Conservation (phyloP, 331 rosid genomes). For the Phaseolus coccineus region DNA sequence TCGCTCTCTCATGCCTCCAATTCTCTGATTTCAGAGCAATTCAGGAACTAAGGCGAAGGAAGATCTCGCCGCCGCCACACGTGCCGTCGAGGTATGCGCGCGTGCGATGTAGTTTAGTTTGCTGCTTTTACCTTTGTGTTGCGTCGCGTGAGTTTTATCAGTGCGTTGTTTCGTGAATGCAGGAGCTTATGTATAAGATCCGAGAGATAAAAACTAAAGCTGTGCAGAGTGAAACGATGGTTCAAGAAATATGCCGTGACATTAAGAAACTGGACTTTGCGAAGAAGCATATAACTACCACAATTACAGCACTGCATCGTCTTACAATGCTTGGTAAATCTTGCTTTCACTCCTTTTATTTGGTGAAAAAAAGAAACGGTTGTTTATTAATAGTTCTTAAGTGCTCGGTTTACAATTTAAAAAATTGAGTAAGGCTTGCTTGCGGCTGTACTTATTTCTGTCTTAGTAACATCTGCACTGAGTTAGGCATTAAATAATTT, state of each 20-base stretch:
- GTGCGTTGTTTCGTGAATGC: constrained; percentile 47
- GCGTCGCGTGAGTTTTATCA: constrained; percentile 21
- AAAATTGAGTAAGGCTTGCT: constrained; percentile 22
- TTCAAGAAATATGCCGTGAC: constrained; percentile 97
- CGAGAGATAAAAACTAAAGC: constrained; percentile 97
- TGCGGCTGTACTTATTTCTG: constrained; percentile 17
- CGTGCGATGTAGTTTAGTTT: not conserved
- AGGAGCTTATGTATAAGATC: constrained; percentile 98
- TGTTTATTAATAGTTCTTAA: constrained; percentile 20
- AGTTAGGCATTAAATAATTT: constrained; percentile 8
- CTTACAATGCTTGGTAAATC: constrained; percentile 91
- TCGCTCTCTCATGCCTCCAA: constrained; percentile 41
- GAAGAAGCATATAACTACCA: constrained; percentile 97
- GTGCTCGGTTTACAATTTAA: constrained; percentile 26
- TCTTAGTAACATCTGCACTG: not conserved
- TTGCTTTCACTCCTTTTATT: constrained; percentile 3
- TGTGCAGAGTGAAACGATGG: constrained; percentile 99
- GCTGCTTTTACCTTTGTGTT: constrained; percentile 28
- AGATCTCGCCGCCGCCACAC: constrained; percentile 96
- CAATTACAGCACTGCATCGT: constrained; percentile 98
- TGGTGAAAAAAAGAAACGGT: not conserved
- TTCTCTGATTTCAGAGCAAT: constrained; percentile 77
- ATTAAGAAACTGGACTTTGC: constrained; percentile 98
- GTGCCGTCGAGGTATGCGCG: constrained; percentile 77
- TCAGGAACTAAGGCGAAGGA: constrained; percentile 97